These are phyloP conservation scores for Aspergillus pseudoviridinutans DNA, from an alignment of 2,329 filamentous ascomycete genomes.

Conservation along the genomic window DNA sequence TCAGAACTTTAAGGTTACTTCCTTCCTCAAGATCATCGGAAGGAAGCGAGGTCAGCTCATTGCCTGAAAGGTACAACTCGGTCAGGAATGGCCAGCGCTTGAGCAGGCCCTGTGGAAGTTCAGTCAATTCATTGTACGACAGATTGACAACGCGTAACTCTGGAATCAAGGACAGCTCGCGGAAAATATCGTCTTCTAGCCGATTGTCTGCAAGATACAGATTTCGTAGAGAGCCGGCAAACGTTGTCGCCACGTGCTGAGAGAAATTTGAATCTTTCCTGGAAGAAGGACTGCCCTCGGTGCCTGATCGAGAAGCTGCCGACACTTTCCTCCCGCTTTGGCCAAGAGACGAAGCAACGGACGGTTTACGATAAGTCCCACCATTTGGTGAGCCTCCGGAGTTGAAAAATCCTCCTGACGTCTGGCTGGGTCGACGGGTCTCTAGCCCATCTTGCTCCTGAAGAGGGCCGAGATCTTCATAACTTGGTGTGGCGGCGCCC, in stretches of 20 bases:
- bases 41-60: constrained; percentile 85
- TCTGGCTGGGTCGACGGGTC: constrained; percentile 75
- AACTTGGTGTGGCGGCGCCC: constrained; percentile 62
- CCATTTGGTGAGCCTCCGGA: constrained; percentile 67
- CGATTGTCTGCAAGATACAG: constrained; percentile 91
- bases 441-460: constrained; percentile 62
- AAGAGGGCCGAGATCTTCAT: constrained; percentile 69
- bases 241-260: constrained; percentile 75
- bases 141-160: constrained; percentile 88
- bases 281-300: constrained; percentile 54
- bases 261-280: constrained; percentile 89
- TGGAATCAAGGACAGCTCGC: constrained; percentile 75
- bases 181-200: constrained; percentile 90
- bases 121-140: constrained; percentile 90
- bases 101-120: constrained; percentile 84
- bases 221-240: constrained; percentile 78
- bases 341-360: constrained; percentile 74
- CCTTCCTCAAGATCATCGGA: constrained; percentile 92
- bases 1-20: constrained; percentile 79
- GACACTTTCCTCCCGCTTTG: constrained; percentile 82
- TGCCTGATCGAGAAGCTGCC: constrained; percentile 64
- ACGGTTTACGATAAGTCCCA: constrained; percentile 65
- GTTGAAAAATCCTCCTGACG: constrained; percentile 70
- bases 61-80: constrained; percentile 92
- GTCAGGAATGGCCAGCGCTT: constrained; percentile 85